Evolutionary conservation across 345 rosid species (phyloP).

Genomic region (Ceriops tagal): DNA sequence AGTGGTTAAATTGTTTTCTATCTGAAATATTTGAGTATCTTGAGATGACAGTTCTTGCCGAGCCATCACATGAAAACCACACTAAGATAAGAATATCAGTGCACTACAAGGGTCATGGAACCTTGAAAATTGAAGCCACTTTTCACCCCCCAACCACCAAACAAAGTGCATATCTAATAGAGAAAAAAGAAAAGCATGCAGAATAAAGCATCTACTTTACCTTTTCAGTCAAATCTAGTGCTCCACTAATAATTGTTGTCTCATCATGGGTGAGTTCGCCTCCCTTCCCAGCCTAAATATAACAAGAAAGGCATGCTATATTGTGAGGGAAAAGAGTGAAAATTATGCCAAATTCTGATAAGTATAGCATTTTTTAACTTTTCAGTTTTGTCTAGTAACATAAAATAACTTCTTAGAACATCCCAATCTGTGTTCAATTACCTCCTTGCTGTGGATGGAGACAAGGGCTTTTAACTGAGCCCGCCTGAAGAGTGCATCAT

Average conservation of each 20-base stretch:
- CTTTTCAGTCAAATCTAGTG: constrained; percentile 92
- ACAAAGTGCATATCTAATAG: not conserved
- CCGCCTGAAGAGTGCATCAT: constrained; percentile 82
- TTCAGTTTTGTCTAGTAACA: constrained; percentile 1
- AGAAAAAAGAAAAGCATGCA: constrained; percentile 10
- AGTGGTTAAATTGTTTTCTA: too few species aligned
- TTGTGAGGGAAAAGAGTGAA: constrained; percentile 24
- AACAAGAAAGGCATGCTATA: constrained; percentile 25
- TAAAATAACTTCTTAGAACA: constrained; percentile 1
- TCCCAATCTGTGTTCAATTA: constrained; percentile 22
- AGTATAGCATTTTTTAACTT: not conserved
- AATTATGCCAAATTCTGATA: not conserved
- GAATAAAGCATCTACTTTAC: constrained; percentile 21
- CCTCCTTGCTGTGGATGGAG: constrained; percentile 89
- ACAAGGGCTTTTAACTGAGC: constrained; percentile 97
- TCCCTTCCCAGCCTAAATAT: constrained; percentile 86
- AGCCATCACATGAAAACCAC: not conserved
- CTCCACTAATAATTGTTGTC: constrained; percentile 94
- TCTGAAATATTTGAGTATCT: too few species aligned
- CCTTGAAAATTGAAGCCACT: too few species aligned
- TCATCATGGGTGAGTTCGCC: constrained; percentile 98
- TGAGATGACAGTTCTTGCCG: constrained; percentile 4
- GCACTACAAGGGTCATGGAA: too few species aligned
- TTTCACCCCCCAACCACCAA: not conserved
- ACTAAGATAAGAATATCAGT: too few species aligned